Percentiles rank a stretch among this genome's conserved stretches.
These are phyloP conservation scores for Diddensiella caesifluorescens DNA, from an alignment of 805 yeast genomes.

Conservation along the genomic window DNA sequence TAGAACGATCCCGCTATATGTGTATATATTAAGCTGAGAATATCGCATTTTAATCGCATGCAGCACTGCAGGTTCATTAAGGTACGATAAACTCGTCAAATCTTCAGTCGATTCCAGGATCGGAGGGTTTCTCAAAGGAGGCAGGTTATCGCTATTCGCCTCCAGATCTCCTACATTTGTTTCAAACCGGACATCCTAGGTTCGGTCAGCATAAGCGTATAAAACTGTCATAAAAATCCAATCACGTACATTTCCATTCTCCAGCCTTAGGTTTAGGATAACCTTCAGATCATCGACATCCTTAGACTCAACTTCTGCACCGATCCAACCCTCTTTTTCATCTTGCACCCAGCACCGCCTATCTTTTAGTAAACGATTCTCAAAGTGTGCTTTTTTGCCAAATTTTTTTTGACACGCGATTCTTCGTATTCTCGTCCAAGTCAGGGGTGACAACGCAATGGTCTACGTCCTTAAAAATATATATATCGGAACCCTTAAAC, in stretches of 20 bases:
- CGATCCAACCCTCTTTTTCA: slow-evolving; percentile 66
- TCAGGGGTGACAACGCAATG: no score
- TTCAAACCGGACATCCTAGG: slow-evolving; percentile 22
- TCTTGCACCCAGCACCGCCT: slow-evolving; percentile 75
- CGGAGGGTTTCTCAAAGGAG: slow-evolving; percentile 86
- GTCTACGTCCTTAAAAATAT: no score
- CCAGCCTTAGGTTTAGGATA: slow-evolving; percentile 48
- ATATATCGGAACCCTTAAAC: no score
- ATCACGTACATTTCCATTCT: slow-evolving; percentile 36
- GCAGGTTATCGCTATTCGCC: slow-evolving; percentile 52
- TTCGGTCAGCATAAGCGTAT: neutral
- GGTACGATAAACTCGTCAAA: slow-evolving; percentile 81
- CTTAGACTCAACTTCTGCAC: slow-evolving; percentile 52
- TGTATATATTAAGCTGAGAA: slow-evolving; percentile 83
- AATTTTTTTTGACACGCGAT: no score
- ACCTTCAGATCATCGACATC: slow-evolving; percentile 42
- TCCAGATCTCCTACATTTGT: slow-evolving; percentile 31
- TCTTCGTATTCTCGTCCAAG: no score
- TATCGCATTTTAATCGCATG: slow-evolving; percentile 90
- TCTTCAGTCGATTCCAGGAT: slow-evolving; percentile 91
- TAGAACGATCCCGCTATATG: slow-evolving; percentile 93
- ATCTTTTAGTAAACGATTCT: no score
- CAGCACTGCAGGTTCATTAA: slow-evolving; percentile 94
- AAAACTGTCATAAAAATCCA: neutral
- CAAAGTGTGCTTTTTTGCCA: no score